Conservation (phyloP, 805 yeast species). For the Candida michaelii region DNA sequence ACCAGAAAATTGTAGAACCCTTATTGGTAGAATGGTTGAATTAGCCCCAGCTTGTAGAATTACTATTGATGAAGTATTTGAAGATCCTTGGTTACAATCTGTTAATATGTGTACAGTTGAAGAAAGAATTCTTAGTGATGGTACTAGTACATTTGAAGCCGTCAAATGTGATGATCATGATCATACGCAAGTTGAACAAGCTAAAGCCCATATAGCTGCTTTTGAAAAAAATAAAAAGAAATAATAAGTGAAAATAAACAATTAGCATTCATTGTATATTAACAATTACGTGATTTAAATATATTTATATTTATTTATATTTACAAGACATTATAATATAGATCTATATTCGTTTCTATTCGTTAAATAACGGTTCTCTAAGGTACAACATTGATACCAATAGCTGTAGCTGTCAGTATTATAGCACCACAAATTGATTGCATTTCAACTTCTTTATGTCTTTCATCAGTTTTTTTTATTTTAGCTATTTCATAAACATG, state of each 20-base stretch:
- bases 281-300: not conserved
- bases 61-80: conserved; percentile 74
- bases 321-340: conserved; percentile 1
- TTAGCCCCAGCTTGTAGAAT: conserved; percentile 85
- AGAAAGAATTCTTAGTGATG: conserved; percentile 33
- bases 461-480: conserved; percentile 82
- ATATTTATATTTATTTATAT: conserved; percentile 2
- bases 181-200: conserved; percentile 88
- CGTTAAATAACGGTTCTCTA: too few species aligned
- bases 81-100: conserved; percentile 65
- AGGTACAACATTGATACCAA: conserved; percentile 81
- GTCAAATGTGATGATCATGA: conserved; percentile 59
- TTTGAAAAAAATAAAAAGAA: conserved; percentile 79
- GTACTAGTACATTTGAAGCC: conserved; percentile 33
- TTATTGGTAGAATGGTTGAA: conserved; percentile 76
- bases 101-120: conserved; percentile 70
- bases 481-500: conserved; percentile 94
- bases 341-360: too few species aligned
- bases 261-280: not conserved
- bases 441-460: conserved; percentile 68
- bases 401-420: conserved; percentile 82
- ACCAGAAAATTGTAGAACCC: conserved; percentile 65
- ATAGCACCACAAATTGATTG: conserved; percentile 79
- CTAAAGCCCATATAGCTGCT: conserved; percentile 93
- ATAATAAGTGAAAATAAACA: conserved; percentile 18